A percentile compares a stretch with the other conserved stretches of the same genome.
phyloP scores from a whole-genome alignment of 2,329 filamentous ascomycete species.

The Penicillium verrucosum region DNA sequence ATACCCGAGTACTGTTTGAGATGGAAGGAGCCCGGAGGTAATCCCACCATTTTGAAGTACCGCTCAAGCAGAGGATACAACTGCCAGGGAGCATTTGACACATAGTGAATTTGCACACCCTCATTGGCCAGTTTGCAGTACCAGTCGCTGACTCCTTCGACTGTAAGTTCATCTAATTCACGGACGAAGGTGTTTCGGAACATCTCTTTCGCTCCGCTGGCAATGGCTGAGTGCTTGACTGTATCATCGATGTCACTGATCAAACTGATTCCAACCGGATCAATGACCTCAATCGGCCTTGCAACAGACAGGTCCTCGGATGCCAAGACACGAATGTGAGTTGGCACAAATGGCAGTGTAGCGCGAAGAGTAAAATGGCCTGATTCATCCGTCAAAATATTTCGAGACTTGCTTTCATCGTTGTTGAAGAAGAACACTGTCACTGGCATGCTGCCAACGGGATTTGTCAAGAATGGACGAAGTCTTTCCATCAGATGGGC shows the following conservation, averaged over 20 bases:
- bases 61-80: constrained; percentile 83
- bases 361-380: constrained; percentile 83
- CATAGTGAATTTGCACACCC: constrained; percentile 90
- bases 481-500: constrained; percentile 82
- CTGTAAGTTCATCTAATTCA: constrained; percentile 73
- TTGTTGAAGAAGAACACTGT: constrained; percentile 97
- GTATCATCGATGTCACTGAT: constrained; percentile 99
- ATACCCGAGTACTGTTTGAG: constrained; percentile 95
- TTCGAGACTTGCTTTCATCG: constrained; percentile 73
- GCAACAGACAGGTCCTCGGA: constrained; percentile 80
- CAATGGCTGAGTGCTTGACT: constrained; percentile 91
- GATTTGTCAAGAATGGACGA: constrained; percentile 83
- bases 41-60: constrained; percentile 74
- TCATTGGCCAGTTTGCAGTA: constrained; percentile 72
- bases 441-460: constrained; percentile 71
- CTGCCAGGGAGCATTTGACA: constrained; percentile 99
- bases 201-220: constrained; percentile 82
- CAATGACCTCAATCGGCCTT: constrained; percentile 72
- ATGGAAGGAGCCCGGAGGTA: constrained; percentile 88
- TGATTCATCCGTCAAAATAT: constrained; percentile 78
- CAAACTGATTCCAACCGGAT: constrained; percentile 76
- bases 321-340: constrained; percentile 80
- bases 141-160: constrained; percentile 88
- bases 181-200: constrained; percentile 95
- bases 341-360: constrained; percentile 83